Base-by-base conservation (phyloP, 805 yeast species). In the Candida sanyiensis region DNA sequence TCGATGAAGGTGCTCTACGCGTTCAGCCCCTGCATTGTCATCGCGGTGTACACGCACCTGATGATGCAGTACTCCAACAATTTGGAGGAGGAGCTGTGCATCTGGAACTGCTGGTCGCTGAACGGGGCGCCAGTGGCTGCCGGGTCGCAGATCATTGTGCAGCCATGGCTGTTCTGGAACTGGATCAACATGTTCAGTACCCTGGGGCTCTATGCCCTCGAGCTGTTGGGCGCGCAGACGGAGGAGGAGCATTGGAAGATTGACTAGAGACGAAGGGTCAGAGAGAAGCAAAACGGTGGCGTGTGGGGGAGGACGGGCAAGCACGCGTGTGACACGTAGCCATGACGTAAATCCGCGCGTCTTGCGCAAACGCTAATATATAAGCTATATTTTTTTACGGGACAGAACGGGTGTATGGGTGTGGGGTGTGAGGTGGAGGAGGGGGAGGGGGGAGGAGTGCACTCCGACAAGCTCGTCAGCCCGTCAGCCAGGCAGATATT, bases 131-230 rank as follows among this genome's bases (percentile, higher is more conserved):
- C 48, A 13, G 42, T 49, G 15, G n/a, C 15, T 2, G 20, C 33
- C 19, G 43, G 31, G 17, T 26, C 39, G 7, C 57, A 47, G 31
- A 43, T 66, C 3, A 47, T 61, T 37, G 67, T 73, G 31, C 71
- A 80, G 56, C 82, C 96, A n/a, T 83, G 95, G 86, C 88, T 87
- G 52, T 84, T 93, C 57, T 90, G 98, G 97, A 86, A 89, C 52
- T 90, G 97, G 97, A 75, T 85, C 42, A 90, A 90, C 57, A 84
- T 90, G 67, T 78, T 82, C 48, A 72, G 82, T 38, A 83, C 95
- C 9, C 64, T 93, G 40, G 65, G 77, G n/a, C 67, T 93, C 20
- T 90, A 90, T 60, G 79, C 82, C 22, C 67, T 83, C 33, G 98
- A 90, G 62, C 66, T 90, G 43, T 61, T 78, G 15, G 58, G 62